These are phyloP conservation scores for Capronia coronata DNA, from an alignment of 2,329 filamentous ascomycete species.

Conservation along the genomic window DNA sequence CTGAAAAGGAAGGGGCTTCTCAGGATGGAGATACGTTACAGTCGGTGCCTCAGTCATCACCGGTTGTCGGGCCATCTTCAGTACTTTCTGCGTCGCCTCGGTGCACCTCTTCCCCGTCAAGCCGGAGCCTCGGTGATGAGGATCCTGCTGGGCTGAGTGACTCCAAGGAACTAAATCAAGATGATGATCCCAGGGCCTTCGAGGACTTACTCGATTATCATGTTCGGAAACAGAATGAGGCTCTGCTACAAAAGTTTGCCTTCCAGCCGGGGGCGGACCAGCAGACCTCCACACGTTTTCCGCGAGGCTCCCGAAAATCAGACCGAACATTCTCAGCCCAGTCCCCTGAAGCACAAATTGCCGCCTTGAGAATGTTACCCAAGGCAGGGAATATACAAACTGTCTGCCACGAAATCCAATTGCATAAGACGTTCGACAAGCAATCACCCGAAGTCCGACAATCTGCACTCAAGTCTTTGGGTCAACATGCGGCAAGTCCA, in stretches of 20 bases:
- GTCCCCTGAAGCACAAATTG: slow-evolving; percentile 12
- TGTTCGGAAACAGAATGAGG: slow-evolving; percentile 34
- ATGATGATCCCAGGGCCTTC: slow-evolving; percentile 29
- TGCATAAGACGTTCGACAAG: slow-evolving; percentile 16
- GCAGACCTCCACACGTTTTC: background rate
- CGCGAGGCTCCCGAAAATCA: background rate
- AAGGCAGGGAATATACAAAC: slow-evolving; percentile 1
- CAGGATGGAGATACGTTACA: slow-evolving; percentile 15
- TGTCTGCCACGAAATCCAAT: slow-evolving; percentile 2
- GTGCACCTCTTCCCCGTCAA: background rate
- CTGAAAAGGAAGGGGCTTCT: background rate
- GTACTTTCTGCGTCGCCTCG: background rate
- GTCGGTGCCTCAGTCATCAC: slow-evolving; percentile 26
- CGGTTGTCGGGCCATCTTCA: slow-evolving; percentile 1
- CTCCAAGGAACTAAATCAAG: slow-evolving; percentile 14
- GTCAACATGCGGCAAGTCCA: background rate
- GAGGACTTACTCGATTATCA: slow-evolving; percentile 35
- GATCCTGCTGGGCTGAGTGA: background rate
- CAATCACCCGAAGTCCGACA: slow-evolving; percentile 14
- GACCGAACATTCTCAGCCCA: slow-evolving; percentile 11
- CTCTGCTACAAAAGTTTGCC: slow-evolving; percentile 34
- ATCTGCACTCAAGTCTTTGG: slow-evolving; percentile 19
- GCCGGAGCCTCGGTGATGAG: background rate
- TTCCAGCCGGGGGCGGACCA: slow-evolving; percentile 26
- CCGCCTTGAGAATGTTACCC: slow-evolving; percentile 14